Conservation (phyloP, 2,329 filamentous ascomycete genomes). For the Tothia fuscella region DNA sequence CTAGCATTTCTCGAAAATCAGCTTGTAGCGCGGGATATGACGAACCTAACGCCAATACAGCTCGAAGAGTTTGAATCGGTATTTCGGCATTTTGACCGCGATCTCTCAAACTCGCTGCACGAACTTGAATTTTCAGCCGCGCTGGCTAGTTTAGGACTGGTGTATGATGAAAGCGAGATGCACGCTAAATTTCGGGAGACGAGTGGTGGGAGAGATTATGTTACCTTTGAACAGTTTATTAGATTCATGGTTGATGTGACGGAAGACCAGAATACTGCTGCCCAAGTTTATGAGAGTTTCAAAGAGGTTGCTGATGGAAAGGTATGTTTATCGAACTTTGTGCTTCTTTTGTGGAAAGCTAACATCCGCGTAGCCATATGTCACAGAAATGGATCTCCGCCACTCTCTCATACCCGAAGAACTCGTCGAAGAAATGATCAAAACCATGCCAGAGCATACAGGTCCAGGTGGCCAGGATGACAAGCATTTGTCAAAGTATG, state of each 20-base stretch:
- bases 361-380: slow-evolving; percentile 53
- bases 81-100: slow-evolving; percentile 94
- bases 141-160: slow-evolving; percentile 83
- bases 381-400: slow-evolving; percentile 91
- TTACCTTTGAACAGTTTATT: slow-evolving; percentile 98
- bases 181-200: slow-evolving; percentile 86
- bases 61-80: slow-evolving; percentile 97
- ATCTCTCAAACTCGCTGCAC: slow-evolving; percentile 76
- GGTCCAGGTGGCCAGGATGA: slow-evolving; percentile 83
- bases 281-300: slow-evolving; percentile 98
- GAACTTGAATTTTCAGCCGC: slow-evolving; percentile 95
- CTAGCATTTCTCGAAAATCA: slow-evolving; percentile 95
- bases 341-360: slow-evolving; percentile 3
- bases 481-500: slow-evolving; percentile 73
- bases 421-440: slow-evolving; percentile 82
- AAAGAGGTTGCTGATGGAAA: slow-evolving; percentile 95
- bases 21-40: slow-evolving; percentile 97
- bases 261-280: slow-evolving; percentile 95
- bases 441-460: slow-evolving; percentile 72
- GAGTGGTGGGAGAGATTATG: slow-evolving; percentile 63
- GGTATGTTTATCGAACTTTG: slow-evolving; percentile 27
- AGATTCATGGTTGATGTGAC: slow-evolving; percentile 99
- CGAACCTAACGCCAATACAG: slow-evolving; percentile 94
- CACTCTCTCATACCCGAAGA: slow-evolving; percentile 94
- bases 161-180: slow-evolving; percentile 98